Evolutionary conservation across 1,284 basidiomycete species (phyloP).

Genomic region (Marasmius oreades): DNA sequence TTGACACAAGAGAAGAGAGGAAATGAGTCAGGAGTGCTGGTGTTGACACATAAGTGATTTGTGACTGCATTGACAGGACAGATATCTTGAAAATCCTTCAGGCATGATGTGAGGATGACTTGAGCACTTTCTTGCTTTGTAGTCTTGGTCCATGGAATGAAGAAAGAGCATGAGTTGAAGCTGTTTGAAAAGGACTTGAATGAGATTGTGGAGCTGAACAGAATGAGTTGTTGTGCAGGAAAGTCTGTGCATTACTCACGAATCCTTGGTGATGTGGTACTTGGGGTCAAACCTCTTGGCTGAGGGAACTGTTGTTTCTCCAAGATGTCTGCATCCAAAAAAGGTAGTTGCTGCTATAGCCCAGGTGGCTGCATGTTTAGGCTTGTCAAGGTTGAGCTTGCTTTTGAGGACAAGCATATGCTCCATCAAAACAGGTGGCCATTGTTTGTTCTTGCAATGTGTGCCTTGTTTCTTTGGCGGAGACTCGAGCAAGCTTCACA

Average conservation of each 20-base stretch:
- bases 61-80: constrained; percentile 22
- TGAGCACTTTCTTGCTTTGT: constrained; percentile 17
- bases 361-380: constrained; percentile 15
- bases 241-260: too few species aligned
- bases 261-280: too few species aligned
- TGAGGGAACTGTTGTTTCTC: constrained; percentile 18
- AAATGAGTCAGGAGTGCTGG: background rate
- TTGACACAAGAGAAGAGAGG: constrained; percentile 12
- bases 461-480: constrained; percentile 14
- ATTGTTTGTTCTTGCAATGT: constrained; percentile 5
- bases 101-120: constrained; percentile 11
- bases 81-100: constrained; percentile 8
- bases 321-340: constrained; percentile 19
- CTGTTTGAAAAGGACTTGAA: background rate
- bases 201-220: background rate
- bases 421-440: constrained; percentile 5
- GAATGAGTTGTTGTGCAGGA: too few species aligned
- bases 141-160: constrained; percentile 26
- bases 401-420: constrained; percentile 10
- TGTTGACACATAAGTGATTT: constrained; percentile 21
- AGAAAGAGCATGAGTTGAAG: background rate
- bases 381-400: constrained; percentile 7
- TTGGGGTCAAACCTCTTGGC: constrained; percentile 4
- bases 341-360: constrained; percentile 14
- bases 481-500: too few species aligned